Base-by-base conservation (phyloP, 2,329 filamentous ascomycete species). In the Periconia sp. region DNA sequence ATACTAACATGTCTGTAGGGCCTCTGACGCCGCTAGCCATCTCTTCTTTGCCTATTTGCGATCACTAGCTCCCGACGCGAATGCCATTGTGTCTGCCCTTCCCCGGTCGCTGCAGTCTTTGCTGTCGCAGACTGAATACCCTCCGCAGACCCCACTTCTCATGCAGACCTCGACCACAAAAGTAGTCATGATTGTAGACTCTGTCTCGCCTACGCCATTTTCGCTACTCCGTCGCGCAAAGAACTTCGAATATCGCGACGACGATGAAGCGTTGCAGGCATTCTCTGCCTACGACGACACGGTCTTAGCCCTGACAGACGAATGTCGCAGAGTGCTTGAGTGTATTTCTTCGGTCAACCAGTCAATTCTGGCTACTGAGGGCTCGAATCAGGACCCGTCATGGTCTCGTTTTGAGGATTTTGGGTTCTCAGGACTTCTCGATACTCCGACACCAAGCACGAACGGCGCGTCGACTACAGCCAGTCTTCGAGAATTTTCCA, bases 341-440 rank as follows among this genome's bases (percentile, higher is more conserved):
- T 87, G 89, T 21, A 92, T 99, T 54, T 91, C 94, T 10, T 85
- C 88, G 0, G 85, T 88, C 32, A 97, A 97, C 57, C 89, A 96
- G 66, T 84, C 87, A 40, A 82, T 85, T 11, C 86, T 4, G 86
- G 79, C 62, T 77, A 82, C 12, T 85, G 89, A 46, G 35, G 55
- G 42, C 52, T 65, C 42, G 22, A 68, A 54, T 31, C 64, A 55
- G 24, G 92, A 97, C 68, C 89, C 92, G 15, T 95, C 92, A 0
- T 99, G 94, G 94, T 97, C 94, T 12, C 84, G 91, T 36, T 99
- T 99, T 52, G 90, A 96, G 67, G 94, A 96, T 63, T 84, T 97
- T 57, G 94, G 94, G 1, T 99, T 97, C 63, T 84, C 87, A 4
- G 89, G 82, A 46, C 73, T 86, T 0, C 75, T 92, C 16, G 86